Conservation (phyloP, 768 basidiomycete genomes). For the Mycena galericulata region DNA sequence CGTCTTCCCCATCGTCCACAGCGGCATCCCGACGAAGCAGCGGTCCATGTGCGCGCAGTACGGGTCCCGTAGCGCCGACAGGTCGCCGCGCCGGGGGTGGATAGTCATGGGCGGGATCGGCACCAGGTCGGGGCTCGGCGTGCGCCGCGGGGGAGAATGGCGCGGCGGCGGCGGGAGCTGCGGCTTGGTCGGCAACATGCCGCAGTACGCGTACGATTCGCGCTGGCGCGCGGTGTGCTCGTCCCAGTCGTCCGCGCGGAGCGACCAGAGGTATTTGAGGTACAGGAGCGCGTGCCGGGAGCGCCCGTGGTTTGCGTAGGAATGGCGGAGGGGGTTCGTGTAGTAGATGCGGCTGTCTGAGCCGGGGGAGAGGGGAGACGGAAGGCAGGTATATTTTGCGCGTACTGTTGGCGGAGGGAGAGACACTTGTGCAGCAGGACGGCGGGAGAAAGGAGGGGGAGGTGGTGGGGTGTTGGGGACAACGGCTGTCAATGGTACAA, state of each 20-base stretch:
- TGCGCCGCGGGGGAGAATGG: slow-evolving; percentile 39
- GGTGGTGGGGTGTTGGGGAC: slow-evolving; percentile 21
- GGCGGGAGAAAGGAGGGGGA: slow-evolving; percentile 43
- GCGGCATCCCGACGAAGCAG: slow-evolving; percentile 64
- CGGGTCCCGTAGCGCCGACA: slow-evolving; percentile 68
- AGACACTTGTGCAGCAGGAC: slow-evolving; percentile 40
- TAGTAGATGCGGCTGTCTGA: slow-evolving; percentile 39
- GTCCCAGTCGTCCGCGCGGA: slow-evolving; percentile 65
- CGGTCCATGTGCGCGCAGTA: slow-evolving; percentile 69
- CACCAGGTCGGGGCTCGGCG: slow-evolving; percentile 16
- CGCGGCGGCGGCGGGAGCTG: slow-evolving; percentile 37
- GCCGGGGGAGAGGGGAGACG: slow-evolving; percentile 52
- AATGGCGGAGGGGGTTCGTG: slow-evolving; percentile 51
- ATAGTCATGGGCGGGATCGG: slow-evolving; percentile 52
- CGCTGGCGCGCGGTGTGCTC: slow-evolving; percentile 46
- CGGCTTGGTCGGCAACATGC: slow-evolving; percentile 38
- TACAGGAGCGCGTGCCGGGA: slow-evolving; percentile 71
- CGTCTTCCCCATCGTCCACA: slow-evolving; percentile 77
- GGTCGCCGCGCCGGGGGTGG: slow-evolving; percentile 74
- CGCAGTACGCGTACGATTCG: slow-evolving; percentile 43
- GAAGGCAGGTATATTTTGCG: slow-evolving; percentile 51
- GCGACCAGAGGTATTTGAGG: slow-evolving; percentile 72
- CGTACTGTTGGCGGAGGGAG: slow-evolving; percentile 34
- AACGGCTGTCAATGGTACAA: background rate
- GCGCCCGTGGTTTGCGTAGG: slow-evolving; percentile 69